Evolutionary conservation across 116 monocot species (phyloP).

Genomic region (Trichopus zeylanicus): DNA sequence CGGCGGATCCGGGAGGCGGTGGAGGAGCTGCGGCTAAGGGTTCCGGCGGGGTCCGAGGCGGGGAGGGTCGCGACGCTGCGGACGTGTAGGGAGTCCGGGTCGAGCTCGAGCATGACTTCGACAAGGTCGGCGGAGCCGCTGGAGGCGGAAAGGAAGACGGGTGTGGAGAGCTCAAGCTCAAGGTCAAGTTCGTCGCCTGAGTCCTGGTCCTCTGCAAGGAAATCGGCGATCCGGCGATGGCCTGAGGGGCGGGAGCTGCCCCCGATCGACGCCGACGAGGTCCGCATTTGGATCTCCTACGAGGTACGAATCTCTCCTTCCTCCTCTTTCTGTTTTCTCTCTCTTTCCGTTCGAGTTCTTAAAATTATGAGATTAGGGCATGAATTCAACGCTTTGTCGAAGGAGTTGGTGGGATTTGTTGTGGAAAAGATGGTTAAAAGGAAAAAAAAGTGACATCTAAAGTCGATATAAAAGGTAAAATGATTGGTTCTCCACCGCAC

Average conservation of each 20-base stretch:
- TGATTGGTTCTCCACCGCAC: neutral
- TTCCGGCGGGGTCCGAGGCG: slow-evolving; percentile 3
- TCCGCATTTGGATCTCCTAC: slow-evolving; percentile 23
- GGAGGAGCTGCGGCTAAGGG: slow-evolving; percentile 65
- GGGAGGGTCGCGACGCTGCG: slow-evolving; percentile 42
- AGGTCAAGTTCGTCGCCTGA: slow-evolving; percentile 30
- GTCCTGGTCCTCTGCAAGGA: slow-evolving; percentile 31
- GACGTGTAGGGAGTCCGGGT: slow-evolving; percentile 56
- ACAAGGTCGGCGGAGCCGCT: slow-evolving; percentile 51
- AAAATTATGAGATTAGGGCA: neutral
- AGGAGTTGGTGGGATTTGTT: slow-evolving; percentile 1
- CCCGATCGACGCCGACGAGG: slow-evolving; percentile 15
- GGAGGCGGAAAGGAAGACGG: slow-evolving; percentile 24
- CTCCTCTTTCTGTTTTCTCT: slow-evolving; percentile 6
- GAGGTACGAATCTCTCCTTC: neutral
- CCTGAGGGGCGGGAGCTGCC: slow-evolving; percentile 19
- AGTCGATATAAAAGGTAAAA: too few species aligned
- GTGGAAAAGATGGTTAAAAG: neutral
- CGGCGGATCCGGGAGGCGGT: slow-evolving; percentile 45
- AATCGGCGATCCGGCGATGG: slow-evolving; percentile 47
- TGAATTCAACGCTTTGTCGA: slow-evolving; percentile 3
- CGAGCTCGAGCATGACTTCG: slow-evolving; percentile 81
- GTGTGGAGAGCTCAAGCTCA: too few species aligned
- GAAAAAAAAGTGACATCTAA: neutral
- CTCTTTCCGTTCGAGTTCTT: neutral